Evolutionary conservation across 495 filamentous ascomycete genomes (phyloP).

Genomic region (Lindgomyces ingoldianus): DNA sequence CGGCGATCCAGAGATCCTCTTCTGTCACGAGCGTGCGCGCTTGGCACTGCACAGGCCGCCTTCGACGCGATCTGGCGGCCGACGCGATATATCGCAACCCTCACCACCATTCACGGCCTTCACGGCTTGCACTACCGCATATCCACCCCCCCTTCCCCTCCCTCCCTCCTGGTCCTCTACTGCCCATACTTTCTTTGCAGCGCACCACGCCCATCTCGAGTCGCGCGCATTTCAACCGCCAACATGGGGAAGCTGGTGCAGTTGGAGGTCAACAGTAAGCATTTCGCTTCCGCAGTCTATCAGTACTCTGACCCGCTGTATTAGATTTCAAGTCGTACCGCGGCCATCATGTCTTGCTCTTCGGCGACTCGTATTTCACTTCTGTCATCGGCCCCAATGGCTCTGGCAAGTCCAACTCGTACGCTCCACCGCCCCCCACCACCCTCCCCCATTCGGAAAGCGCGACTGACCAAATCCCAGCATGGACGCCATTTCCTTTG

Average conservation of each 20-base stretch:
- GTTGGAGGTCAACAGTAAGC: constrained; percentile 90
- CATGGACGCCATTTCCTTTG: constrained; percentile 99
- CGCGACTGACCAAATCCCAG: constrained; percentile 51
- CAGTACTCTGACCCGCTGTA: background rate
- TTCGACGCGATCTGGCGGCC: too few species aligned
- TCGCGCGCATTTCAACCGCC: constrained; percentile 9
- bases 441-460: background rate
- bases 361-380: constrained; percentile 98
- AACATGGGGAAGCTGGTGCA: constrained; percentile 87
- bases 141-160: background rate
- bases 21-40: background rate
- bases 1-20: background rate
- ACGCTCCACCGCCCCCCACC: constrained; percentile 51
- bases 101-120: background rate
- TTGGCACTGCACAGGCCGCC: background rate
- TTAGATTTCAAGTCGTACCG: constrained; percentile 99
- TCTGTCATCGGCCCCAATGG: constrained; percentile 99
- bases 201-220: background rate
- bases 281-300: background rate
- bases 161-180: background rate
- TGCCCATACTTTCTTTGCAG: background rate
- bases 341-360: constrained; percentile 86
- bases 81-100: too few species aligned
- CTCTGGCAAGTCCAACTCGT: constrained; percentile 99
- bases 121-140: background rate